Percentiles rank a stretch among this genome's conserved stretches.
These are phyloP conservation scores for Volvox africanus DNA, from an alignment of 139 green algal genomes.

Conservation along the genomic window DNA sequence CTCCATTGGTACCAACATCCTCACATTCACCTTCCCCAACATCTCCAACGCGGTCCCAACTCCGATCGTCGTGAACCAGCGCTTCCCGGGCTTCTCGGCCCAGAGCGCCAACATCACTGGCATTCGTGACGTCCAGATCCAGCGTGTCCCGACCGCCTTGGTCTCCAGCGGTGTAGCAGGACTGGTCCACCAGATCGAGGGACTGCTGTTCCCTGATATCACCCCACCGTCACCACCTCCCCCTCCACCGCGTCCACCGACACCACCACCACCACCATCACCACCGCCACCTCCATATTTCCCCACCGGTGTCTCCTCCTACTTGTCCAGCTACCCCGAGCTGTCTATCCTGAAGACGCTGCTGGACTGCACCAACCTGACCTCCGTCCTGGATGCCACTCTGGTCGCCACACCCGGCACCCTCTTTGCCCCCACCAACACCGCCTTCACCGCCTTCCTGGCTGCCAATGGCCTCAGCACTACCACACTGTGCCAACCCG, in stretches of 20 bases:
- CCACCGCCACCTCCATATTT: neutral
- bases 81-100: neutral
- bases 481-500: neutral
- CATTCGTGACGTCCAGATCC: neutral
- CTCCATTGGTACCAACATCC: neutral
- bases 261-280: neutral
- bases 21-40: slow-evolving; percentile 11
- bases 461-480: neutral
- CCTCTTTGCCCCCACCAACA: neutral
- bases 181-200: neutral
- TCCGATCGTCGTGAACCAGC: neutral
- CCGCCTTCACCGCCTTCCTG: neutral
- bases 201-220: neutral
- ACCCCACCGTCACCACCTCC: neutral
- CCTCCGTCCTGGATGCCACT: neutral
- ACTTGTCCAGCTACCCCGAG: slow-evolving; percentile 13
- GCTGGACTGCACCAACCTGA: slow-evolving; percentile 29
- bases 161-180: neutral
- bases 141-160: neutral
- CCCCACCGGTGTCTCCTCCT: neutral
- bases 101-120: neutral
- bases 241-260: neutral
- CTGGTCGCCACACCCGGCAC: neutral
- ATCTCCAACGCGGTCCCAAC: neutral
- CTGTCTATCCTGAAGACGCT: neutral